Evolutionary conservation across 2,329 filamentous ascomycete species (phyloP).

Genomic region (Xylariaceae sp.): DNA sequence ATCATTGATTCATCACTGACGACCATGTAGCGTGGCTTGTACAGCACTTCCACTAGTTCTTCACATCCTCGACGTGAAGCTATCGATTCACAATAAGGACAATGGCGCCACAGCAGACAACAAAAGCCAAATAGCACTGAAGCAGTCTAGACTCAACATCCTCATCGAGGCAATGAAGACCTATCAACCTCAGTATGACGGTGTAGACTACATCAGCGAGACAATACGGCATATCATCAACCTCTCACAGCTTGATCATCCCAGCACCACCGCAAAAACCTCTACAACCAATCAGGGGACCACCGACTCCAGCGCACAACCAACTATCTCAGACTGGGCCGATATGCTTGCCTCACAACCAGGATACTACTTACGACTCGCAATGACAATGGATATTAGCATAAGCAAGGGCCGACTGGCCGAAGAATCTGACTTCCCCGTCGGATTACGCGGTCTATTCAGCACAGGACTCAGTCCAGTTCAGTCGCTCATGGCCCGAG

Average conservation of each 20-base stretch:
- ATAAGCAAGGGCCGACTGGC: slow-evolving; percentile 41
- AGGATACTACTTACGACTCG: slow-evolving; percentile 40
- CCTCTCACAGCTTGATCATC: slow-evolving; percentile 37
- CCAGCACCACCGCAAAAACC: slow-evolving; percentile 11
- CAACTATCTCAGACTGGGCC: slow-evolving; percentile 39
- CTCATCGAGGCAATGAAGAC: slow-evolving; percentile 46
- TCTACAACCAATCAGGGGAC: slow-evolving; percentile 3
- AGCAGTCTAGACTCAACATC: slow-evolving; percentile 43
- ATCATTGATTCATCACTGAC: slow-evolving; percentile 3
- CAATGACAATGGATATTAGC: slow-evolving; percentile 43
- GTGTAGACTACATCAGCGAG: slow-evolving; percentile 44
- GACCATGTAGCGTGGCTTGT: slow-evolving; percentile 30
- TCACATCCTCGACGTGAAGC: slow-evolving; percentile 38
- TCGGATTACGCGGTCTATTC: slow-evolving; percentile 38
- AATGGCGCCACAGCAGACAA: slow-evolving; percentile 20
- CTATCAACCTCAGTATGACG: slow-evolving; percentile 45
- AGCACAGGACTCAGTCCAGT: slow-evolving; percentile 37
- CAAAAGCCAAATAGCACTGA: slow-evolving; percentile 36
- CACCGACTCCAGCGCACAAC: slow-evolving; percentile 5
- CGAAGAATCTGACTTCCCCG: slow-evolving; percentile 41
- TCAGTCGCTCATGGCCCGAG: slow-evolving; percentile 29
- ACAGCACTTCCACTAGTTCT: slow-evolving; percentile 37
- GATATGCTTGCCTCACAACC: slow-evolving; percentile 42
- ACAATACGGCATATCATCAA: slow-evolving; percentile 43
- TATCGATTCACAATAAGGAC: slow-evolving; percentile 29